These are phyloP conservation scores for Cutaneotrichosporon mucoides DNA, from an alignment of 1,284 basidiomycete genomes.

Conservation along the genomic window DNA sequence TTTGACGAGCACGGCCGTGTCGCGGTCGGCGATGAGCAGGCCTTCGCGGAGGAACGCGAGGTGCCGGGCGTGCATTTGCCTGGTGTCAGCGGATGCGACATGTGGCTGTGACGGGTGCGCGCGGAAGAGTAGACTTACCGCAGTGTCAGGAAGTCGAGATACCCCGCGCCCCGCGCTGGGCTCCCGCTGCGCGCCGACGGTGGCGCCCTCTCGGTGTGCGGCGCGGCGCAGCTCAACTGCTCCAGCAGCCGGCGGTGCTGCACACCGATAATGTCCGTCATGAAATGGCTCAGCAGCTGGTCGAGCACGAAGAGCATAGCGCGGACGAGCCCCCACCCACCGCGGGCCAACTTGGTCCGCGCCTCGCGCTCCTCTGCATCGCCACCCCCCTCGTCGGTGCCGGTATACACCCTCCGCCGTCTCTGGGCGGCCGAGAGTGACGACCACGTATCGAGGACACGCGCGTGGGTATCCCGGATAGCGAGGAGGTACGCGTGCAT, in stretches of 20 bases:
- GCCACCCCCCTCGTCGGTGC: constrained; percentile 77
- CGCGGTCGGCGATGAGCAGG: constrained; percentile 66
- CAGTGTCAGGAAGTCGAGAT: constrained; percentile 77
- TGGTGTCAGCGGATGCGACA: constrained; percentile 11
- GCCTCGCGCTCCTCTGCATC: constrained; percentile 58
- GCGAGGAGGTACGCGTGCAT: constrained; percentile 79
- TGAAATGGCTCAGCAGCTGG: constrained; percentile 67
- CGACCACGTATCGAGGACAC: constrained; percentile 74
- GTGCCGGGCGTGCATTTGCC: constrained; percentile 68
- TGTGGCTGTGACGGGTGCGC: too few species aligned
- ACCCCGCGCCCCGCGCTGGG: constrained; percentile 15
- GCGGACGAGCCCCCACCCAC: constrained; percentile 76
- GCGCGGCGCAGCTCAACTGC: constrained; percentile 22
- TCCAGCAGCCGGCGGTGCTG: constrained; percentile 57
- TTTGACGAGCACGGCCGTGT: constrained; percentile 61
- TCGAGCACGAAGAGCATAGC: constrained; percentile 91
- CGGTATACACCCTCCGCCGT: constrained; percentile 74
- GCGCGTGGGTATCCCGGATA: constrained; percentile 72
- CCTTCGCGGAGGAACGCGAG: constrained; percentile 74
- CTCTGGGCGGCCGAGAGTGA: constrained; percentile 77
- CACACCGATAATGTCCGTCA: constrained; percentile 83
- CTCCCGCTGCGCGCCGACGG: neutral
- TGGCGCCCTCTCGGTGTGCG: neutral
- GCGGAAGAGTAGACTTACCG: constrained; percentile 49
- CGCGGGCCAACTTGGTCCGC: constrained; percentile 62